Evolutionary conservation across 495 filamentous ascomycete genomes (phyloP).

Genomic region (Aspergillus avenaceus): DNA sequence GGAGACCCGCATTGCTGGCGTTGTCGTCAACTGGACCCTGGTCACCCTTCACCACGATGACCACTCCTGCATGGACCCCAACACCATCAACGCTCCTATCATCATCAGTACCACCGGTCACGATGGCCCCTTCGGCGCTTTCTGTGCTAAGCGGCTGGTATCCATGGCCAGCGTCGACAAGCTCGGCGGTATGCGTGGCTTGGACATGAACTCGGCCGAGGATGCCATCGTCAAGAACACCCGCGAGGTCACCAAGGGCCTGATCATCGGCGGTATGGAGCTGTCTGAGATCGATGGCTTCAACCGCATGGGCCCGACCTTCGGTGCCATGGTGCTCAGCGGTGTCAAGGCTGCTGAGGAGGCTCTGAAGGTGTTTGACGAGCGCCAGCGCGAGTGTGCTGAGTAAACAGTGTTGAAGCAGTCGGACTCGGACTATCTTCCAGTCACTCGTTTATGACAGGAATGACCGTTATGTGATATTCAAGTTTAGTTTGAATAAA

Average conservation of each 20-base stretch:
- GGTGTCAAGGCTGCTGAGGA: conserved; percentile 90
- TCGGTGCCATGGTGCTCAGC: conserved; percentile 77
- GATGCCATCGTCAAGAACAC: conserved; percentile 89
- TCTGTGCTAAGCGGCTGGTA: conserved; percentile 79
- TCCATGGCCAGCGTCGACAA: conserved; percentile 76
- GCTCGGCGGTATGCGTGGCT: conserved; percentile 83
- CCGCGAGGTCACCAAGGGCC: conserved; percentile 76
- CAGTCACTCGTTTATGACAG: conserved; percentile 7
- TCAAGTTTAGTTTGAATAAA: neutral
- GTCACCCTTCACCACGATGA: conserved; percentile 88
- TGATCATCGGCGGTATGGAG: conserved; percentile 94
- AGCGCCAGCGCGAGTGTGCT: conserved; percentile 62
- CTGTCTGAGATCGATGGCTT: conserved; percentile 84
- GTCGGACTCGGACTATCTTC: neutral
- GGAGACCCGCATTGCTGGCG: conserved; percentile 70
- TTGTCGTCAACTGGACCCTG: conserved; percentile 92
- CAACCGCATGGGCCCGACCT: conserved; percentile 79
- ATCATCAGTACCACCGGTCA: conserved; percentile 86
- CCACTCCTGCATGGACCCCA: conserved; percentile 93
- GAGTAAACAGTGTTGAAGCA: conserved; percentile 19
- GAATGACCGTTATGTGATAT: neutral
- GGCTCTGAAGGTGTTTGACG: conserved; percentile 69
- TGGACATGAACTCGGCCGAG: conserved; percentile 87
- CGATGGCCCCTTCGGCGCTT: conserved; percentile 87
- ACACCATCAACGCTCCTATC: conserved; percentile 87